Conservation (phyloP, 1,139 yeast genomes). For the Blastobotrys apis region DNA sequence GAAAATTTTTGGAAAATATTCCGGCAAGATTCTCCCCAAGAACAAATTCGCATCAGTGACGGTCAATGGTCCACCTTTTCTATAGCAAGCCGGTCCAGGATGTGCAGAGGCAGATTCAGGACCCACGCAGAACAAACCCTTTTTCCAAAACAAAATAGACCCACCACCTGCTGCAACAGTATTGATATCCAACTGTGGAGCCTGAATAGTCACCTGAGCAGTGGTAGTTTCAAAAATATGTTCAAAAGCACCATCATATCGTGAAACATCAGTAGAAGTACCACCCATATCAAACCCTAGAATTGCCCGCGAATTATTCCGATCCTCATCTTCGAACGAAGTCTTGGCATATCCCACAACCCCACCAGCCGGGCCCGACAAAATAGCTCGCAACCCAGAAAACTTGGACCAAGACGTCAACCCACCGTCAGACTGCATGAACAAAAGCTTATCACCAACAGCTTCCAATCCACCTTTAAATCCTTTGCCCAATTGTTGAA, state of each 20-base stretch:
- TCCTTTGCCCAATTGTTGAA: constrained; percentile 58
- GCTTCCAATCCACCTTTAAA: constrained; percentile 48
- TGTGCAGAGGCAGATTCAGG: constrained; percentile 56
- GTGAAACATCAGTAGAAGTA: constrained; percentile 54
- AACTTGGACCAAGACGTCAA: constrained; percentile 46
- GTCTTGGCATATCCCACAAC: constrained; percentile 55
- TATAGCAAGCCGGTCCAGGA: constrained; percentile 57
- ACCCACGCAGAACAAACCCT: constrained; percentile 51
- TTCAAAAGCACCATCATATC: constrained; percentile 46
- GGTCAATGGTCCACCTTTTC: constrained; percentile 55
- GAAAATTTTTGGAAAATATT: constrained; percentile 49
- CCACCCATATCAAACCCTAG: constrained; percentile 62
- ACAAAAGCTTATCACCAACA: constrained; percentile 43
- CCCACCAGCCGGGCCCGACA: constrained; percentile 60
- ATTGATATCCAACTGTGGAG: constrained; percentile 54
- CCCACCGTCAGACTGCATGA: constrained; percentile 61
- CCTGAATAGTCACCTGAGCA: constrained; percentile 52
- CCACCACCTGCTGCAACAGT: constrained; percentile 64
- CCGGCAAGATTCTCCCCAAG: constrained; percentile 48
- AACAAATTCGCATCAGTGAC: constrained; percentile 53
- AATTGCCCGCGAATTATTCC: constrained; percentile 29
- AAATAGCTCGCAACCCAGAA: constrained; percentile 48
- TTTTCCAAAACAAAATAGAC: constrained; percentile 46
- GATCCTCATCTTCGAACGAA: constrained; percentile 37
- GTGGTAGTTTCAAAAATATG: constrained; percentile 52